These are phyloP conservation scores for Daldinia sp. DNA, from an alignment of 2,329 filamentous ascomycete genomes.

Conservation along the genomic window DNA sequence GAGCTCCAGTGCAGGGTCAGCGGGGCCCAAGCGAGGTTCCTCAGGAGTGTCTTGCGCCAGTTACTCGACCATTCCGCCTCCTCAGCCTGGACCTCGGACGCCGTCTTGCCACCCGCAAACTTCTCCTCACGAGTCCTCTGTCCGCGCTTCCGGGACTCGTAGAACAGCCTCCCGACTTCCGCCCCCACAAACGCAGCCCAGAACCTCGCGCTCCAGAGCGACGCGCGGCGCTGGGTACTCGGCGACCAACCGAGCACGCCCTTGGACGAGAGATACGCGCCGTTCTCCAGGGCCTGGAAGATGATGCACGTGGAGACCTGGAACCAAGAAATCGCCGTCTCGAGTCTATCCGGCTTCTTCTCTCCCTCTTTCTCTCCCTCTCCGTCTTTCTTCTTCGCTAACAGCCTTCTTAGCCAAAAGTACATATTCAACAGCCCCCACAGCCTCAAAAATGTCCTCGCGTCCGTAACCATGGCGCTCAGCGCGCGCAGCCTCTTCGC, in stretches of 20 bases:
- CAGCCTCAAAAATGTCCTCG: conserved; percentile 75
- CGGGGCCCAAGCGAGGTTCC: conserved; percentile 80
- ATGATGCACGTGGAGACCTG: conserved; percentile 73
- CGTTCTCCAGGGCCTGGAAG: conserved; percentile 86
- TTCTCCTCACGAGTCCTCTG: conserved; percentile 46
- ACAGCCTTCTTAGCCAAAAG: conserved; percentile 67
- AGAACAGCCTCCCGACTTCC: conserved; percentile 73
- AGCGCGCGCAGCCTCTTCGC: conserved; percentile 66
- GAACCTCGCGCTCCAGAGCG: conserved; percentile 77
- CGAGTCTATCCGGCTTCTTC: conserved; percentile 53
- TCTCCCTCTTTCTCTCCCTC: conserved; percentile 42
- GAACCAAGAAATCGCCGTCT: conserved; percentile 64
- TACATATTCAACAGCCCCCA: conserved; percentile 81
- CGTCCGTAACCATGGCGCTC: conserved; percentile 72
- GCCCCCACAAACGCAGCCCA: conserved; percentile 82
- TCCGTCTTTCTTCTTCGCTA: conserved; percentile 42
- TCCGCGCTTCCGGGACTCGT: conserved; percentile 54
- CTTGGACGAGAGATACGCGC: conserved; percentile 77
- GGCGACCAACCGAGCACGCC: conserved; percentile 69
- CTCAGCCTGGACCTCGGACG: conserved; percentile 44
- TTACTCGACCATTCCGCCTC: conserved; percentile 53
- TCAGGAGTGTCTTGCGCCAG: conserved; percentile 73
- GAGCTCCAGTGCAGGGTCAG: conserved; percentile 85
- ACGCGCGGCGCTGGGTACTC: conserved; percentile 67
- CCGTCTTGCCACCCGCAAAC: conserved; percentile 54